Evolutionary conservation across 495 filamentous ascomycete genomes (phyloP), one percentile per base, ranked within the genome.

Genomic region (Hypoxylon intermedium): DNA sequence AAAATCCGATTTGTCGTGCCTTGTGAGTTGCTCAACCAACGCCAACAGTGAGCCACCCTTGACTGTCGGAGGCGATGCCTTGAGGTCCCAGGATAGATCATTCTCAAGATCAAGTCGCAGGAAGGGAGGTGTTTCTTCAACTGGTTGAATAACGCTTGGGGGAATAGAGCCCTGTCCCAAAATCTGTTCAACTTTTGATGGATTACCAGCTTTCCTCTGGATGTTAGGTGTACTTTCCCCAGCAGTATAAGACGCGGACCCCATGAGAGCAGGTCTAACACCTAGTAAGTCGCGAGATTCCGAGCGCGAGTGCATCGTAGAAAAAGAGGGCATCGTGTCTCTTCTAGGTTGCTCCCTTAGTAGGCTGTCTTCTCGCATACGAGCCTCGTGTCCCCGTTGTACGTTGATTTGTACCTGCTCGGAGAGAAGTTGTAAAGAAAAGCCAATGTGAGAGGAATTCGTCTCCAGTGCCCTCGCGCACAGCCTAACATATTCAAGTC

Each of bases 1-100:
- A n/a, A 91, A 87, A 71, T 98, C 95, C 2, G 96, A 84, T 68
- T 91, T 92, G 78, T 98, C 94, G 68, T 98, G 94, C 33, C 94
- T 85, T 12, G 94, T 98, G 46, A 98, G 78, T 68, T 97, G 93
- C 72, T 98, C 94, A n/a, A 98, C 95, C 64, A 98, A 74, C 6
- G 89, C 95, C 30, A 89, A 80, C 31, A 98, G 74, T 13, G 93
- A 94, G 45, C 94, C 94, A 54, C 94, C 94, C 71, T 91, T 92
- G 47, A 98, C 78, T 19, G 83, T 76, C 23, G 91, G 88, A 2
- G 84, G 81, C 31, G 85, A 81, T 46, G 75, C 70, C 74, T 97
- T 98, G 28, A 79, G 79, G 68, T 98, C 94, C 74, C 92, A 97
- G 9, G 90, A 87, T 1, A 98, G 84, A 62, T 98, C 94, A 33